Evolutionary conservation across 139 green algal species (phyloP), one percentile per base, ranked within the genome.

Genomic region (Limnomonas spitsbergensis): DNA sequence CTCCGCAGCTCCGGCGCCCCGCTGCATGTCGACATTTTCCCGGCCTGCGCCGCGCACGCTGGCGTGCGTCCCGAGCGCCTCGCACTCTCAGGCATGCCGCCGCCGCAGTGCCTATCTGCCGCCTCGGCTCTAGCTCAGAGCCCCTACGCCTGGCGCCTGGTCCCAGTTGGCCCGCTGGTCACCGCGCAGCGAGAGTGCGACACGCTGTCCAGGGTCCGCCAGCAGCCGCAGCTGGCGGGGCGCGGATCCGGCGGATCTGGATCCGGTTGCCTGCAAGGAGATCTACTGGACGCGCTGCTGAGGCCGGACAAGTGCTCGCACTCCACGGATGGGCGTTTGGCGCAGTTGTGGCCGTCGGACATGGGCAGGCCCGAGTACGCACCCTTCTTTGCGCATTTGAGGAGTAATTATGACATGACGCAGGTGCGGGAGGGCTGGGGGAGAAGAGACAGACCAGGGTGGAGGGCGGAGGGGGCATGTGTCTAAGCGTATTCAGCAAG

Each of bases 171-270:
- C 3, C 38, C 38, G 0, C 71, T 83, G 14, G 67, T 87, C 34
- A 87, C 83, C 7, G 70, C 90, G 53, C 35, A 86, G 36, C 74
- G 91, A 0, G 91, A 95, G 74, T 89, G 73, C 81, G 77, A 86
- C 26, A 86, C 87, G 1, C 73, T 95, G 53, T 81, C 86, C 53
- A 73, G 68, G 31, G 32, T 77, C 26, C 3, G 6, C 1, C 26
- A n/a, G 32, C 2, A 4, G 35, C 20, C 38, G 9, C 0, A 40
- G 4, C 20, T 38, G 34, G 4, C 34, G 20, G 47, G 14, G 20
- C 14, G 54, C 27, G 38, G 37, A 3, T 24, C 37, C 14, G 68
- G 47, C 67, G 66, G 27, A 1, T 75, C 34, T 3, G 27, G 37
- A 37, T 29, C 29, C 53, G 69, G 47, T 26, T 40, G 24, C 35